These are phyloP conservation scores for Iris macrosiphon DNA, from an alignment of 106 monocot genomes.

Conservation along the genomic window DNA sequence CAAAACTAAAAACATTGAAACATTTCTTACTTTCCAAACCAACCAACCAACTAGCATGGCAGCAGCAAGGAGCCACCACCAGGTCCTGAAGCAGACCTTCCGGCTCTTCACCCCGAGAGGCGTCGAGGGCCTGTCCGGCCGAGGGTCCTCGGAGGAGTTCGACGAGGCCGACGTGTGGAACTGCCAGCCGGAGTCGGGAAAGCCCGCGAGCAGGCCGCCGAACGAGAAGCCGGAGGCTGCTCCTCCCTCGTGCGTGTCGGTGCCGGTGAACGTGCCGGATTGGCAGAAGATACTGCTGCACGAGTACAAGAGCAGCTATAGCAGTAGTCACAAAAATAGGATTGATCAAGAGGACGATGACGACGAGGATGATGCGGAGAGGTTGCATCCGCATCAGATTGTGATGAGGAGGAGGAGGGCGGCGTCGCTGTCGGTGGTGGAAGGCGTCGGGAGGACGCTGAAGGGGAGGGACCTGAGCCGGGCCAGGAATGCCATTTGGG, in stretches of 20 bases:
- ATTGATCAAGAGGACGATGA: constrained; percentile 12
- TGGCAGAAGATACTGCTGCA: constrained; percentile 43
- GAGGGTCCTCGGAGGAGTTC: constrained; percentile 20
- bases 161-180: constrained; percentile 45
- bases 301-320: constrained; percentile 2
- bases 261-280: constrained; percentile 56
- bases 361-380: constrained; percentile 6
- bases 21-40: no score
- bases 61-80: background rate
- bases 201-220: background rate
- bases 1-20: background rate
- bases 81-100: constrained; percentile 11
- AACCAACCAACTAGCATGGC: no score
- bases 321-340: background rate
- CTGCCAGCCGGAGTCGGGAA: background rate
- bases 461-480: constrained; percentile 79
- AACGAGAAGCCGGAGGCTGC: background rate
- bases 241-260: constrained; percentile 5
- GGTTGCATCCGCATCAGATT: constrained; percentile 56
- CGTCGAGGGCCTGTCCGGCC: background rate
- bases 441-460: constrained; percentile 62
- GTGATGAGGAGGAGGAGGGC: constrained; percentile 29
- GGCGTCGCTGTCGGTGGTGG: constrained; percentile 59
- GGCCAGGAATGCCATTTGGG: constrained; percentile 66
- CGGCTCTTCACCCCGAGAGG: constrained; percentile 17